These are phyloP conservation scores for Debaryomyces psychrophilus DNA, from an alignment of 1,139 yeast species.

Conservation along the genomic window DNA sequence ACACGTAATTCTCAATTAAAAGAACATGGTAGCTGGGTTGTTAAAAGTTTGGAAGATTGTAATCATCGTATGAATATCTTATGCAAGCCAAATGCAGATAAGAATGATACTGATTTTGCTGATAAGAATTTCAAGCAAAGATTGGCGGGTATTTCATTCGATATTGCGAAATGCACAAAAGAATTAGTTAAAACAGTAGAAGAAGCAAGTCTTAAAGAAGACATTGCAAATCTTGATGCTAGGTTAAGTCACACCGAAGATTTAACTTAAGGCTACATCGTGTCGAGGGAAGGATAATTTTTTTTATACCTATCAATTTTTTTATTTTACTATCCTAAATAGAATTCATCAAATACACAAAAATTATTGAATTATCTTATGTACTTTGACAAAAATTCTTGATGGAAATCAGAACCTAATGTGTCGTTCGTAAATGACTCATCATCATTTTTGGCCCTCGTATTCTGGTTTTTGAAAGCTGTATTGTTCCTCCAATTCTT, in stretches of 20 bases:
- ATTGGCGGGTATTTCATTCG: slow-evolving; percentile 93
- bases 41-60: slow-evolving; percentile 83
- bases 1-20: slow-evolving; percentile 79
- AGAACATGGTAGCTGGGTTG: slow-evolving; percentile 92
- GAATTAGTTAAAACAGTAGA: slow-evolving; percentile 95
- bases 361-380: slow-evolving; percentile 38
- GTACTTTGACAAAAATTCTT: slow-evolving; percentile 68
- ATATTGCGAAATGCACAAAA: slow-evolving; percentile 93
- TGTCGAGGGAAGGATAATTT: slow-evolving; percentile 4
- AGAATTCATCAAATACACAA: not conserved
- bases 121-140: slow-evolving; percentile 90
- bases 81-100: slow-evolving; percentile 51
- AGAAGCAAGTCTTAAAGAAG: slow-evolving; percentile 86
- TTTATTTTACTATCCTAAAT: not conserved
- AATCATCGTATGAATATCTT: slow-evolving; percentile 73
- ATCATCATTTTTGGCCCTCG: slow-evolving; percentile 18
- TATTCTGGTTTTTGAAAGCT: slow-evolving; percentile 40
- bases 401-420: slow-evolving; percentile 69
- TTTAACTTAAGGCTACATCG: slow-evolving; percentile 25
- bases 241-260: slow-evolving; percentile 44
- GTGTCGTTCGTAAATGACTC: slow-evolving; percentile 63
- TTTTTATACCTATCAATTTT: slow-evolving; percentile 3
- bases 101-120: slow-evolving; percentile 68
- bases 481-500: slow-evolving; percentile 62
- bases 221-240: slow-evolving; percentile 59